Conservation (phyloP, 768 basidiomycete genomes). For the Lactifluus piperatus region DNA sequence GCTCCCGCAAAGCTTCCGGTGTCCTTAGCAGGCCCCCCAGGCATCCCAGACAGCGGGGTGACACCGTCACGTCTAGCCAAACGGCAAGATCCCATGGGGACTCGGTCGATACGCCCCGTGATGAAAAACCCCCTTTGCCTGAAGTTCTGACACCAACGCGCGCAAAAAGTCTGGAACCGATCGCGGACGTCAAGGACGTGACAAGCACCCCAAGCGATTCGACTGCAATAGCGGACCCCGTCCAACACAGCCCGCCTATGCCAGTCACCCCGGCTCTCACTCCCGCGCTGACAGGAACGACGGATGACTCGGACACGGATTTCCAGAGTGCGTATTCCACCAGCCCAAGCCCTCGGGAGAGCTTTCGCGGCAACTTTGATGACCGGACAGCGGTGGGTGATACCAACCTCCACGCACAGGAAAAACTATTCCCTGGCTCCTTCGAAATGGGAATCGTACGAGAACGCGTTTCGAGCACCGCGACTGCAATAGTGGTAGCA, state of each 20-base stretch:
- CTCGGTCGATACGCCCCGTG: slow-evolving; percentile 30
- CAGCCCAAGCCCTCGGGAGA: slow-evolving; percentile 51
- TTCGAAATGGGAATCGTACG: slow-evolving; percentile 33
- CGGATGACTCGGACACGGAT: slow-evolving; percentile 34
- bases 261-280: slow-evolving; percentile 22
- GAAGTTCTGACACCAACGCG: slow-evolving; percentile 7
- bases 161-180: background rate
- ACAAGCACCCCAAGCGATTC: background rate
- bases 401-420: slow-evolving; percentile 21
- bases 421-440: slow-evolving; percentile 23
- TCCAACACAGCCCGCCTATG: background rate
- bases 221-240: background rate
- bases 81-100: slow-evolving; percentile 28
- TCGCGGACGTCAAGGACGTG: background rate
- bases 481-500: slow-evolving; percentile 38
- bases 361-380: slow-evolving; percentile 43
- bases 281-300: slow-evolving; percentile 20
- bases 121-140: slow-evolving; percentile 10
- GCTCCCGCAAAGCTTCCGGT: slow-evolving; percentile 32
- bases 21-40: slow-evolving; percentile 17
- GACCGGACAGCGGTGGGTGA: slow-evolving; percentile 12
- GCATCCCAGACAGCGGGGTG: slow-evolving; percentile 34
- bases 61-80: slow-evolving; percentile 46
- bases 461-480: slow-evolving; percentile 47
- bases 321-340: slow-evolving; percentile 80